Evolutionary conservation across 164 flowering plant genomes (phyloP), one percentile per base, ranked within the genome.

Genomic region (Chloranthus sessilifolius): DNA sequence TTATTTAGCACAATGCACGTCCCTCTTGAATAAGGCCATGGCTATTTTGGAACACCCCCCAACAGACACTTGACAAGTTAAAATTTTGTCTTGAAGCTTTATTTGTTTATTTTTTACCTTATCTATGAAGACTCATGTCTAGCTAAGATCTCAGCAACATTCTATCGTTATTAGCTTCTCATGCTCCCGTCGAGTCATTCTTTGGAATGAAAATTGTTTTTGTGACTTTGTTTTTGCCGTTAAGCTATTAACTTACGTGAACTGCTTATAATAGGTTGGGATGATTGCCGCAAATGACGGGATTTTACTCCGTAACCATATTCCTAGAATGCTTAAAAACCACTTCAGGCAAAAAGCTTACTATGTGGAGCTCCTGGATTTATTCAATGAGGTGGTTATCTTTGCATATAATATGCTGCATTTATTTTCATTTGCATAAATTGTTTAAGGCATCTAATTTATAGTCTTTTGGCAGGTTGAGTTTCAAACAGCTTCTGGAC

Each of bases 211-310:
- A n/a, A n/a, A n/a, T n/a, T n/a, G n/a, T n/a, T n/a, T n/a, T n/a
- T n/a, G n/a, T n/a, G n/a, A n/a, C n/a, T n/a, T n/a, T n/a, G n/a
- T n/a, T n/a, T n/a, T n/a, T n/a, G n/a, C n/a, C n/a, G n/a, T n/a
- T n/a, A 26, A 26, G 11, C 25, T 44, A 25, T 26, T 44, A 9
- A 44, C 31, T 44, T 26, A 10, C 10, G n/a, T 39, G 8, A 17
- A 14, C 5, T 48, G 10, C 15, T 37, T 49, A 22, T 20, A 22
- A 33, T 22, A 91, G 96, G 98, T 91, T 75, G 95, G 90, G 15
- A 12, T 88, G 70, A 83, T 91, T 66, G 98, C 96, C n/a, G 68
- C 38, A 23, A 91, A 91, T 65, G 96, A 91, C 67, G 98, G 90
- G 31, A 53, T 88, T 45, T 46, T 91, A 10, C 96, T 91, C 38